Percentiles rank a stretch among this genome's conserved stretches.
Conservation (phyloP, 2,329 filamentous ascomycete genomes). For the Amesomyces nigricolor region DNA sequence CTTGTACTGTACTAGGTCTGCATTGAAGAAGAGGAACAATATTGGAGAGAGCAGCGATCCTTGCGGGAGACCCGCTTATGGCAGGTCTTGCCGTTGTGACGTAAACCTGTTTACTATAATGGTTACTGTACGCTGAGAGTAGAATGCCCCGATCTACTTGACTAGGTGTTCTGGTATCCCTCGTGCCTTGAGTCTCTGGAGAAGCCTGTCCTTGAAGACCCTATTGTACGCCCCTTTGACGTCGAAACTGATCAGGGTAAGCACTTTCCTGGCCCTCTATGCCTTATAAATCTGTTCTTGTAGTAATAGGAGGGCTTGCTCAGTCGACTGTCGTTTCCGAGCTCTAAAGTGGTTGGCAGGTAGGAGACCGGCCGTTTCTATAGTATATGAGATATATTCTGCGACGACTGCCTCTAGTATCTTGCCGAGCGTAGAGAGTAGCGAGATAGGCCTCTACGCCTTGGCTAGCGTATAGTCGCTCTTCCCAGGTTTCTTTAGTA, state of each 20-base stretch:
- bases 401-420: too few species aligned
- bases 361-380: too few species aligned
- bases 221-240: conserved; percentile 10
- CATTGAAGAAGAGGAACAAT: neutral
- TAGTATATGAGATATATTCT: too few species aligned
- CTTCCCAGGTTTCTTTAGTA: too few species aligned
- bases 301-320: too few species aligned
- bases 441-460: too few species aligned
- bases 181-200: neutral
- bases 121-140: conserved; percentile 6
- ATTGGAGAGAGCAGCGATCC: neutral
- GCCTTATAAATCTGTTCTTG: too few species aligned
- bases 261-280: neutral
- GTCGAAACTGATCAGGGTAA: conserved; percentile 11
- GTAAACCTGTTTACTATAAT: conserved; percentile 5
- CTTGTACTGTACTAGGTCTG: neutral
- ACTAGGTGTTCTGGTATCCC: conserved; percentile 7
- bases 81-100: neutral
- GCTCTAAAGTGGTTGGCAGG: too few species aligned
- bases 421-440: too few species aligned
- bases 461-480: too few species aligned
- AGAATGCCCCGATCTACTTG: conserved; percentile 9
- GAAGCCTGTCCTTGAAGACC: neutral
- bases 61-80: neutral
- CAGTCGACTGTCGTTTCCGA: too few species aligned